A percentile compares a stretch with the other conserved stretches of the same genome.
These are phyloP conservation scores for Ustilaginoidea virens DNA, from an alignment of 2,329 filamentous ascomycete genomes.

Conservation along the genomic window DNA sequence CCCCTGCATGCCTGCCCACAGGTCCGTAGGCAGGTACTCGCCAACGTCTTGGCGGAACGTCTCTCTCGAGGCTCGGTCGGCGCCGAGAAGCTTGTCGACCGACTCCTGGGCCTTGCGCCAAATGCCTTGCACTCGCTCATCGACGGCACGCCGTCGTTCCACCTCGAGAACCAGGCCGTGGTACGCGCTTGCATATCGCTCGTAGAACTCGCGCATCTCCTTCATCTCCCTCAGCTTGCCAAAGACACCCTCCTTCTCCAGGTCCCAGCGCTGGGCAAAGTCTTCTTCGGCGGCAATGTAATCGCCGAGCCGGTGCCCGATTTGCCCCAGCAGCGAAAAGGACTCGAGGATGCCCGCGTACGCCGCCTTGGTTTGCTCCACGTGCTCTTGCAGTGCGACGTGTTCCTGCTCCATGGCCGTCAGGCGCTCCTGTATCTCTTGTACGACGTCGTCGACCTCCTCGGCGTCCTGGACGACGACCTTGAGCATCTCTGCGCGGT, in stretches of 20 bases:
- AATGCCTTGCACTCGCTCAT: constrained; percentile 58
- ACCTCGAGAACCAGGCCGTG: constrained; percentile 74
- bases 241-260: constrained; percentile 55
- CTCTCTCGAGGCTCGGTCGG: constrained; percentile 60
- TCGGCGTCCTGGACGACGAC: constrained; percentile 60
- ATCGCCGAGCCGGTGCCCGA: constrained; percentile 48
- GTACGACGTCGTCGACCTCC: constrained; percentile 50
- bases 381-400: constrained; percentile 45
- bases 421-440: constrained; percentile 59
- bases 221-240: constrained; percentile 61
- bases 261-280: constrained; percentile 54
- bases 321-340: constrained; percentile 49
- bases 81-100: constrained; percentile 58
- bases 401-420: constrained; percentile 63
- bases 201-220: constrained; percentile 67
- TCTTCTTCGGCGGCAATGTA: constrained; percentile 50
- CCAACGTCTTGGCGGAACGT: constrained; percentile 69
- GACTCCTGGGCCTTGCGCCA: constrained; percentile 65
- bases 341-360: constrained; percentile 46
- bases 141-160: constrained; percentile 55
- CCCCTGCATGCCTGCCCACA: constrained; percentile 66
- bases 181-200: constrained; percentile 73
- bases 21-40: constrained; percentile 72
- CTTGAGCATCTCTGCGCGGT: constrained; percentile 68
- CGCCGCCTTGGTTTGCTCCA: constrained; percentile 30